Conservation (phyloP, 2,329 filamentous ascomycete species). For the Pseudogymnoascus sp. region DNA sequence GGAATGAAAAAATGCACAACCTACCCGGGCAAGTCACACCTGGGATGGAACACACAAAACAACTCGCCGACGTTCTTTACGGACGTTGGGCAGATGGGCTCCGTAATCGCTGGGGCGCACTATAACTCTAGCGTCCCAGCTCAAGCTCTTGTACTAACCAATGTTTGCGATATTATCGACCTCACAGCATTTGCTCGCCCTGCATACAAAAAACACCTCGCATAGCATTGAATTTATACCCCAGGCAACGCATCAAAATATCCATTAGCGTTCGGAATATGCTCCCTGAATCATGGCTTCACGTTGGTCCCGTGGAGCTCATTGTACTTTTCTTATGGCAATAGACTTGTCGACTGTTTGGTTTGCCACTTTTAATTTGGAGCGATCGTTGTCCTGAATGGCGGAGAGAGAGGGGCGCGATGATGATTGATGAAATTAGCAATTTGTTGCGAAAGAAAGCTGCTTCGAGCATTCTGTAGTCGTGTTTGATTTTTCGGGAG, state of each 20-base stretch:
- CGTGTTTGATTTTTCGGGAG: neutral
- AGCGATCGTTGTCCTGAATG: conserved; percentile 2
- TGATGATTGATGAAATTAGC: conserved; percentile 6
- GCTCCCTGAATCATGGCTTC: neutral
- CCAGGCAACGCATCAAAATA: neutral
- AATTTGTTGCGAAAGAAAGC: neutral
- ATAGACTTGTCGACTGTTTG: conserved; percentile 5
- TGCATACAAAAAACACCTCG: neutral
- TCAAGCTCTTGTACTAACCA: conserved; percentile 3
- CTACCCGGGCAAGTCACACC: conserved; percentile 50
- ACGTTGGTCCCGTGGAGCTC: neutral
- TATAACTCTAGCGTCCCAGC: conserved; percentile 7
- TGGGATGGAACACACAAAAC: conserved; percentile 87
- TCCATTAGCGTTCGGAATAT: neutral
- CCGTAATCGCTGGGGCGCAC: conserved; percentile 55
- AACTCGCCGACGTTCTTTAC: conserved; percentile 85
- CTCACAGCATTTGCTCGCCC: neutral
- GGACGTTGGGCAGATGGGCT: conserved; percentile 82
- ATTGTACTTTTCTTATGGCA: conserved; percentile 6
- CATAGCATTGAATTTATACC: conserved; percentile 6
- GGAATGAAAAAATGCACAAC: conserved; percentile 34
- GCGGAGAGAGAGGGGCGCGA: neutral
- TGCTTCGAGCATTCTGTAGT: conserved; percentile 6
- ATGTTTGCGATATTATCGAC: conserved; percentile 3
- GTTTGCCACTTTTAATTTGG: conserved; percentile 4